These are phyloP conservation scores for Fomitopsis palustris DNA, from an alignment of 1,284 basidiomycete genomes.

Conservation along the genomic window DNA sequence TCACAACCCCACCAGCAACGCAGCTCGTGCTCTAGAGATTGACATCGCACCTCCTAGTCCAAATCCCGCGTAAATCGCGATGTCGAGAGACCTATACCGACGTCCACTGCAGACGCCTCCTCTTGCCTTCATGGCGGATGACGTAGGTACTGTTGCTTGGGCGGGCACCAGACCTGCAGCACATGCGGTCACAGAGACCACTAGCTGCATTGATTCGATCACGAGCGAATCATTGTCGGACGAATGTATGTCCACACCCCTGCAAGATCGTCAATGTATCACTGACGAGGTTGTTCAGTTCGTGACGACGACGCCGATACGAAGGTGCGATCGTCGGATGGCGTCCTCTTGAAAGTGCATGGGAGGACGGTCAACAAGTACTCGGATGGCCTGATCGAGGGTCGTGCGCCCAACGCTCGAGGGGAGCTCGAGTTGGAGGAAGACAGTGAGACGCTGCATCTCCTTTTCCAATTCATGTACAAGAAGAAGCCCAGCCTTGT, in stretches of 20 bases:
- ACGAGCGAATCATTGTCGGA: background rate
- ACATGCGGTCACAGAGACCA: too few relatives aligned
- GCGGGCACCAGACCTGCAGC: background rate
- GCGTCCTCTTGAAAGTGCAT: background rate
- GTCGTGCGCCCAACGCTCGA: background rate
- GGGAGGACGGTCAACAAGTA: background rate
- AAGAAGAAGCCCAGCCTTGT: background rate
- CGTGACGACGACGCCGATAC: background rate
- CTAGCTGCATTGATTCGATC: too few relatives aligned
- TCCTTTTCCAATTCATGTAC: background rate
- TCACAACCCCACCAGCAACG: too few relatives aligned
- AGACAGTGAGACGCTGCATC: background rate
- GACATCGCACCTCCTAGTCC: background rate
- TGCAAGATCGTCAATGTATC: background rate
- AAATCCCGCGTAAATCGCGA: too few relatives aligned
- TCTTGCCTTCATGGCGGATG: background rate
- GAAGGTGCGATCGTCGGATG: background rate
- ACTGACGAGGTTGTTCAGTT: background rate
- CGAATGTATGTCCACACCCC: background rate
- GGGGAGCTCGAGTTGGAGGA: background rate
- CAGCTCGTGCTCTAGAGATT: background rate
- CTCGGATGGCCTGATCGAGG: background rate
- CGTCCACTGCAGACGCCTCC: too few relatives aligned
- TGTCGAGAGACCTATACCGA: too few relatives aligned
- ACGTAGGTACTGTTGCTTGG: background rate